A percentile compares a stretch with the other conserved stretches of the same genome.
Evolutionary conservation across 164 flowering plant genomes (phyloP).

Genomic region (Protea cynaroides): DNA sequence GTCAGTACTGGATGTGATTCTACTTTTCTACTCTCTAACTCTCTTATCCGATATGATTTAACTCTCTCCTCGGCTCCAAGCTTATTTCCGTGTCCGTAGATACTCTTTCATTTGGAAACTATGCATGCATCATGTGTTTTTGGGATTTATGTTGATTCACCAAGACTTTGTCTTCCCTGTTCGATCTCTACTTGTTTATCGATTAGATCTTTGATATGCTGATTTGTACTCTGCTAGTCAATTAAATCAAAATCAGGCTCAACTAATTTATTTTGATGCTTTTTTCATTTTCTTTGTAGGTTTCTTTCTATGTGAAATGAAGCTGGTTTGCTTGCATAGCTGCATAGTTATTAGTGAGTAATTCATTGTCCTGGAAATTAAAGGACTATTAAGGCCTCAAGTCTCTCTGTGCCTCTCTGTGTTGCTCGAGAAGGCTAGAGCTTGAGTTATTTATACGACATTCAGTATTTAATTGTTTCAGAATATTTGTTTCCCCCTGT

Average conservation of each 20-base stretch:
- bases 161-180: background rate
- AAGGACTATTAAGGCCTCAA: background rate
- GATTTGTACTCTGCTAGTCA: background rate
- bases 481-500: too few species aligned
- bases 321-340: background rate
- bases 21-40: background rate
- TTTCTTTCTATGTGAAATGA: background rate
- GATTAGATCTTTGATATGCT: background rate
- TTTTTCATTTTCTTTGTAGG: background rate
- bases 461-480: too few species aligned
- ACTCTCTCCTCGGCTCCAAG: too few species aligned
- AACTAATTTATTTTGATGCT: background rate
- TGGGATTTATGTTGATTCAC: too few species aligned
- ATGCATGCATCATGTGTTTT: background rate
- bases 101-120: background rate
- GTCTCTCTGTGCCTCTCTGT: background rate
- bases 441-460: too few species aligned
- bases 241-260: background rate
- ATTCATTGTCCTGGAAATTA: background rate
- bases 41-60: background rate
- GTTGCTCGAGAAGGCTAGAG: background rate
- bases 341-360: background rate
- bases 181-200: slow-evolving; percentile 1
- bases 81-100: background rate
- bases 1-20: background rate